Evolutionary conservation across 2,329 filamentous ascomycete genomes (phyloP).

Genomic region (Dothistroma septosporum): DNA sequence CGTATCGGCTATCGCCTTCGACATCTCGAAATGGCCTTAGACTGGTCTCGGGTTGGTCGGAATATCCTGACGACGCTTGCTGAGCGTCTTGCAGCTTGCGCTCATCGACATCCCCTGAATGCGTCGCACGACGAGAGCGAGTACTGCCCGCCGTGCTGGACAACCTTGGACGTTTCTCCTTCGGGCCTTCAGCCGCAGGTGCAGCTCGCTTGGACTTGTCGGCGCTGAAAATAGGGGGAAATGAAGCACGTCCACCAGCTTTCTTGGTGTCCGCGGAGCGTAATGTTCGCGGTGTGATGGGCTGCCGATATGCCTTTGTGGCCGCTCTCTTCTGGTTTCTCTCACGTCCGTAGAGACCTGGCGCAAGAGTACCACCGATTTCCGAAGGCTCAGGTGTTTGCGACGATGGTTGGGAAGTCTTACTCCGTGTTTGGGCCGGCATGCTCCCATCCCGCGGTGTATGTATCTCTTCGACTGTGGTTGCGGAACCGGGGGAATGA

Average conservation of each 20-base stretch:
- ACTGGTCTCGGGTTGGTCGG: not conserved
- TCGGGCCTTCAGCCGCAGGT: not conserved
- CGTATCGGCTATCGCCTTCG: not conserved
- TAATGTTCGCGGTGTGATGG: not conserved
- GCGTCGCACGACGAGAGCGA: not conserved
- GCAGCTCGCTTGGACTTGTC: not conserved
- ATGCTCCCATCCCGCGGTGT: not conserved
- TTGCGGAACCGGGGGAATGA: not conserved
- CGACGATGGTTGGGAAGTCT: not conserved
- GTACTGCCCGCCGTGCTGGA: not conserved
- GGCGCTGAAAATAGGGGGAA: not conserved
- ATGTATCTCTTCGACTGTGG: not conserved
- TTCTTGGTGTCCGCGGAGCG: not conserved
- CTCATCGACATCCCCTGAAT: not conserved
- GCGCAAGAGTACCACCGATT: not conserved
- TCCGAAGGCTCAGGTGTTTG: not conserved
- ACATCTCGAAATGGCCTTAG: not conserved
- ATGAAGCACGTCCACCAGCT: not conserved
- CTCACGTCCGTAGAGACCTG: not conserved
- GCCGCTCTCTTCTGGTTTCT: constrained; percentile 6
- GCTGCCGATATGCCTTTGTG: constrained; percentile 4
- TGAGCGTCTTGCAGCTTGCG: not conserved
- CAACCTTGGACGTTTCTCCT: not conserved
- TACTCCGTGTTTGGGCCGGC: not conserved
- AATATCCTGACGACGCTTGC: not conserved